Conservation (phyloP, 257 asterid genomes). For the Gentiana dahurica region DNA sequence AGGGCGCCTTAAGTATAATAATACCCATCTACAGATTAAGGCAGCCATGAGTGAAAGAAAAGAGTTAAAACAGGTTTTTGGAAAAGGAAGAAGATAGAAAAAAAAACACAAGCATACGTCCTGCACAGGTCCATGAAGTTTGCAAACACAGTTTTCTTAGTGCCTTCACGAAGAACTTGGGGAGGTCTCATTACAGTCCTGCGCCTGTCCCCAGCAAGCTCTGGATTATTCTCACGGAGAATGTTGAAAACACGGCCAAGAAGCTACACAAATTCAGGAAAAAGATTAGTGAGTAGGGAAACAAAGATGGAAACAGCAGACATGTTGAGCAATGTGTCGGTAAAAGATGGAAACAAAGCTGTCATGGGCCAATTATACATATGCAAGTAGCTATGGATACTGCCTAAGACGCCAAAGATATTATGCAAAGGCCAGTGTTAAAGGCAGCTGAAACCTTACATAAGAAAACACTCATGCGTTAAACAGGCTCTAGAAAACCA, state of each 20-base stretch:
- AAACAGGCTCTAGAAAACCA: too few relatives aligned
- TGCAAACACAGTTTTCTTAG: conserved; percentile 90
- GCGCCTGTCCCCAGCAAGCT: conserved; percentile 98
- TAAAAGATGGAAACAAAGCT: background rate
- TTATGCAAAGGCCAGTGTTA: background rate
- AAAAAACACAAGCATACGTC: conserved; percentile 31
- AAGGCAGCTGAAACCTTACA: too few relatives aligned
- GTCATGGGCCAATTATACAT: background rate
- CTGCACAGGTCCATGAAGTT: conserved; percentile 98
- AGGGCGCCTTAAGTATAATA: too few relatives aligned
- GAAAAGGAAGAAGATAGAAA: background rate
- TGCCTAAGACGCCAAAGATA: background rate
- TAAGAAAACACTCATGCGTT: too few relatives aligned
- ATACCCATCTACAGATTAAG: too few relatives aligned
- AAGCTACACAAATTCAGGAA: conserved; percentile 39
- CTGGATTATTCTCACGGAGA: conserved; percentile 95
- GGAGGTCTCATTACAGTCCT: conserved; percentile 98
- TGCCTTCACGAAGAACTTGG: conserved; percentile 98
- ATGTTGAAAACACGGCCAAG: conserved; percentile 83
- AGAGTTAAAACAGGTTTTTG: background rate
- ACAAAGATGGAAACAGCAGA: background rate
- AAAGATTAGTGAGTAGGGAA: background rate
- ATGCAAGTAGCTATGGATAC: too few relatives aligned
- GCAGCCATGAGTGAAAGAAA: background rate
- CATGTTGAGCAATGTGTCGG: background rate